A percentile compares a stretch with the other conserved stretches of the same genome.
These are phyloP conservation scores for Orbilia quercus DNA, from an alignment of 2,329 filamentous ascomycete species.

Conservation along the genomic window DNA sequence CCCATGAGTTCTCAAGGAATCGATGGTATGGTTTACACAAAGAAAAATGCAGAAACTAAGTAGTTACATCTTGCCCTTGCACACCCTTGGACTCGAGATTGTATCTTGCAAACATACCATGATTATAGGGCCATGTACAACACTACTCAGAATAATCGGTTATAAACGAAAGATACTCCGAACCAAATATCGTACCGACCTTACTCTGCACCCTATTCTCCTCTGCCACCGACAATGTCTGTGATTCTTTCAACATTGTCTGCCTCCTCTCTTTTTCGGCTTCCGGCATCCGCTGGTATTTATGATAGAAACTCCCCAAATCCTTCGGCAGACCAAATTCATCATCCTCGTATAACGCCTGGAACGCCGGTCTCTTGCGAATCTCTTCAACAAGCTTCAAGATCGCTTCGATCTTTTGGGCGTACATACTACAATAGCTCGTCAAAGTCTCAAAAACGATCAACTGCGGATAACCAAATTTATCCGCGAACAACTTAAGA, in stretches of 20 bases:
- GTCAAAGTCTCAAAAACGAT: slow-evolving; percentile 15
- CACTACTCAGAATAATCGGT: too few relatives aligned
- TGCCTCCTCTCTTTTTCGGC: neutral
- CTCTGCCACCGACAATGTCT: slow-evolving; percentile 23
- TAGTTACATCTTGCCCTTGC: too few relatives aligned
- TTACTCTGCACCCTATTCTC: neutral
- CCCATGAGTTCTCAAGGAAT: too few relatives aligned
- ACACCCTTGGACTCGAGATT: too few relatives aligned
- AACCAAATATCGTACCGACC: slow-evolving; percentile 13
- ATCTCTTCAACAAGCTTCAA: slow-evolving; percentile 9
- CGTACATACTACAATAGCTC: slow-evolving; percentile 12
- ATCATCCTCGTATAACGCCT: slow-evolving; percentile 2
- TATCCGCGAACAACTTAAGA: neutral
- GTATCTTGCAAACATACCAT: too few relatives aligned
- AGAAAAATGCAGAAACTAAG: too few relatives aligned
- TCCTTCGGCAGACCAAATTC: slow-evolving; percentile 13
- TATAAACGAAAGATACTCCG: too few relatives aligned
- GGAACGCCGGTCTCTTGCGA: slow-evolving; percentile 18
- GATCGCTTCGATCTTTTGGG: neutral
- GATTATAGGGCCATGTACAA: too few relatives aligned
- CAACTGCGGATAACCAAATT: neutral
- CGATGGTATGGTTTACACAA: too few relatives aligned
- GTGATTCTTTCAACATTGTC: slow-evolving; percentile 12
- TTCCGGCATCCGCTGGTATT: slow-evolving; percentile 6
- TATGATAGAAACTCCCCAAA: slow-evolving; percentile 20